Evolutionary conservation across 306 rosid genomes (phyloP).

Genomic region (Citrullus mucosospermus): DNA sequence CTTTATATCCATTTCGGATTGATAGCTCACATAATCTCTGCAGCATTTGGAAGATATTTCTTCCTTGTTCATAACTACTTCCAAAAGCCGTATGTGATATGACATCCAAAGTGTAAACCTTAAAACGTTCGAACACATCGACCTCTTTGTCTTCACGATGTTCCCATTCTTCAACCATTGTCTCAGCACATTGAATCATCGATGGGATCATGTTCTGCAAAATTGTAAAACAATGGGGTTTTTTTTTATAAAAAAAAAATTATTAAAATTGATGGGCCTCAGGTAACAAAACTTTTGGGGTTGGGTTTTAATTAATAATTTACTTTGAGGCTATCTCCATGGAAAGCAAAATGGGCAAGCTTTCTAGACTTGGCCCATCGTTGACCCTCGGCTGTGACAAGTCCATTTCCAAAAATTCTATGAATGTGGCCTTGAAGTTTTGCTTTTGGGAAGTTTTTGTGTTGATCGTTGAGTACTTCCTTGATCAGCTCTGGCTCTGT

Average conservation of each 20-base stretch:
- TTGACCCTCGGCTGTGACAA: slow-evolving; percentile 9
- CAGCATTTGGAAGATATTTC: background rate
- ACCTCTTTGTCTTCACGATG: background rate
- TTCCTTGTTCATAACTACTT: slow-evolving; percentile 6
- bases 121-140: background rate
- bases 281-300: too few relatives aligned
- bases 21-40: background rate
- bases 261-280: too few relatives aligned
- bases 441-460: background rate
- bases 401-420: slow-evolving; percentile 23
- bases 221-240: background rate
- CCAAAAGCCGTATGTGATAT: slow-evolving; percentile 8
- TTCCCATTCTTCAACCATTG: background rate
- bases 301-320: too few relatives aligned
- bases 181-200: background rate
- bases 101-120: background rate
- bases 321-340: slow-evolving; percentile 28
- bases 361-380: slow-evolving; percentile 19
- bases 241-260: too few relatives aligned
- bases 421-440: background rate
- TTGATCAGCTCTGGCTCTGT: slow-evolving; percentile 17
- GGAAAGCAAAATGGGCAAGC: slow-evolving; percentile 24
- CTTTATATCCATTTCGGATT: background rate
- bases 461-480: slow-evolving; percentile 12
- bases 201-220: slow-evolving; percentile 7